Evolutionary conservation across 345 rosid genomes (phyloP).

Genomic region (Linum lewisii): DNA sequence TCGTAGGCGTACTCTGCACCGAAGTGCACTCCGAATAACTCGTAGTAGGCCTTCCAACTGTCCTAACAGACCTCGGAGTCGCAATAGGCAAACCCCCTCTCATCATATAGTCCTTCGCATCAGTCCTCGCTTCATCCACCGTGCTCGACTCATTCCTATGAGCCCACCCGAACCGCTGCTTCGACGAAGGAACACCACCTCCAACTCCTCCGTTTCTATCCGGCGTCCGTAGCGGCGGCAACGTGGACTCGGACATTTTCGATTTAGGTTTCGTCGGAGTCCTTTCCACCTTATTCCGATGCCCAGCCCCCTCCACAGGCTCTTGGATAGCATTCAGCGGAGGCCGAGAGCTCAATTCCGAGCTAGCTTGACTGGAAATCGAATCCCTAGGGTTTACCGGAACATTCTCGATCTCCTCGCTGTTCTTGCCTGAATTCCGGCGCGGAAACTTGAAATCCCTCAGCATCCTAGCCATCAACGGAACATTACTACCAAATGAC

Average conservation of each 20-base stretch:
- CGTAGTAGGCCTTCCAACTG: conserved; percentile 32
- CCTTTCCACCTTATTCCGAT: conserved; percentile 34
- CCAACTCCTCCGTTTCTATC: conserved; percentile 36
- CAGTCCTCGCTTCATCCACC: conserved; percentile 23
- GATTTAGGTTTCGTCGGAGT: conserved; percentile 64
- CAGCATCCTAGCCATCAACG: conserved; percentile 34
- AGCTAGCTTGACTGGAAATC: conserved; percentile 29
- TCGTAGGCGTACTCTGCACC: conserved; percentile 74
- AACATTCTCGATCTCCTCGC: conserved; percentile 68
- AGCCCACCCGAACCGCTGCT: conserved; percentile 64
- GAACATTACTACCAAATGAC: neutral
- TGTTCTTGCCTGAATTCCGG: conserved; percentile 39
- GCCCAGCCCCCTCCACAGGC: conserved; percentile 21
- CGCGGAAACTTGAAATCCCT: conserved; percentile 57
- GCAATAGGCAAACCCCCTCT: conserved; percentile 13
- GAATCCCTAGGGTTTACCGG: conserved; percentile 49
- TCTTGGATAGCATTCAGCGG: conserved; percentile 61
- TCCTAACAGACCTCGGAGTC: conserved; percentile 52
- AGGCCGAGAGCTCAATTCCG: conserved; percentile 45
- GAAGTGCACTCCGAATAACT: conserved; percentile 51
- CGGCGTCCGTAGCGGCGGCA: conserved; percentile 60
- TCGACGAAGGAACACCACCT: conserved; percentile 20
- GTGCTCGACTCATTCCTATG: conserved; percentile 32
- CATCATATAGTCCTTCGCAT: conserved; percentile 8
- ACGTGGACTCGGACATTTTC: conserved; percentile 33